phyloP scores from a whole-genome alignment of 2,329 filamentous ascomycete species.

The Aspergillus ochraceus region DNA sequence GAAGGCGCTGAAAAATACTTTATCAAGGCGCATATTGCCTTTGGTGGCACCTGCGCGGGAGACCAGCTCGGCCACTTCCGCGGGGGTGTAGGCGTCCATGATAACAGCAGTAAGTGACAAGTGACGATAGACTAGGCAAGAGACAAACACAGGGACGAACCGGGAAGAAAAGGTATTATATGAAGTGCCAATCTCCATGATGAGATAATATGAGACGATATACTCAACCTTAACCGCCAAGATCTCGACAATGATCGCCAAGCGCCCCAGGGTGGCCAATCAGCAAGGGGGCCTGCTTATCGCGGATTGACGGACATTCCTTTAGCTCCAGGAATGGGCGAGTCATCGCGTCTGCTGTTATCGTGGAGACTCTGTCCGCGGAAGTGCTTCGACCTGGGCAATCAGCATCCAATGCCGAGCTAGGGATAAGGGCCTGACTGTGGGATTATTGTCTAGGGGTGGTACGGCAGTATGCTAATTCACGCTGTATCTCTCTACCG shows the following conservation, averaged over 20 bases:
- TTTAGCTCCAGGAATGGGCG: neutral
- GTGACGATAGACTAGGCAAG: neutral
- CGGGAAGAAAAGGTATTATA: no score
- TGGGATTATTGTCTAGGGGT: neutral
- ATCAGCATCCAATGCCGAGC: neutral
- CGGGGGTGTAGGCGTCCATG: slow-evolving; percentile 46
- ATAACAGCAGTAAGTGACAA: neutral
- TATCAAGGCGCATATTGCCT: slow-evolving; percentile 54
- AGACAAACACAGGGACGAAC: no score
- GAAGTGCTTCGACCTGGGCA: neutral
- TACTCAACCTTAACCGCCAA: neutral
- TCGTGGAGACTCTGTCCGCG: neutral
- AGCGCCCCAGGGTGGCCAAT: neutral
- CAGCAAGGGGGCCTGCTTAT: neutral
- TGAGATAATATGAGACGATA: neutral
- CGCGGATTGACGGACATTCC: neutral
- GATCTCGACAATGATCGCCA: neutral
- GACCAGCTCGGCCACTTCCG: slow-evolving; percentile 53
- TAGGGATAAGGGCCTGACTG: neutral
- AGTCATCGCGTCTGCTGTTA: neutral
- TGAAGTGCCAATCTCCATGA: neutral
- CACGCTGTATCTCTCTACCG: neutral
- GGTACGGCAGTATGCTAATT: neutral
- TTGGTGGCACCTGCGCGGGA: slow-evolving; percentile 53
- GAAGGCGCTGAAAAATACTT: slow-evolving; percentile 53